Evolutionary conservation across 2,329 filamentous ascomycete species (phyloP), one percentile per base, ranked within the genome.

Genomic region (Fusarium verticillioides): DNA sequence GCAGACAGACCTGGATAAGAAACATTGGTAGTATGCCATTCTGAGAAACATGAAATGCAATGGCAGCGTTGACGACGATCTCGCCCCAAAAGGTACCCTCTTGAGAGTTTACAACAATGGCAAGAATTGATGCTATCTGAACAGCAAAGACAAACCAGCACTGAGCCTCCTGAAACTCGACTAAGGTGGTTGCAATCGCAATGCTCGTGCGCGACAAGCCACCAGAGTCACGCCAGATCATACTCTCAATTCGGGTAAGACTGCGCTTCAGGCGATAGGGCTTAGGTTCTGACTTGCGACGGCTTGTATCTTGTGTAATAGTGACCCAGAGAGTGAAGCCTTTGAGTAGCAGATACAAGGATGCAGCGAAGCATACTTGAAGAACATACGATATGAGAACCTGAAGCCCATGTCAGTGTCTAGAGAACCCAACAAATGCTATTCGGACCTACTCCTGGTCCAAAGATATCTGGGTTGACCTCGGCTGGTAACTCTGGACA

Each of bases 1-100:
- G 82, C 39, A 83, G 75, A 62, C 81, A 82, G 9, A 83, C 70
- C 72, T 83, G 82, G 9, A 82, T 72, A 1, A 83, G 76, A 34
- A 83, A 81, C 79, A 83, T 83, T 56, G 82, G 80, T 30, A 83
- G 63, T 9, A 83, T 75, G 7, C 82, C 82, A 57, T 82, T 83
- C 43, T 81, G 80, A 23, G 78, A 81, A 47, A 83, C 77, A 59
- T 83, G 82, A 43, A 79, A 83, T 9, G 81, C 82, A 36, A 83
- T 78, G 21, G 81, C 81, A 36, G 78, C 81, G 58, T 83, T 83
- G 57, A 83, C 78, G 9, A 83, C 74, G 44, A 83, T 82, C 53
- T 83, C 82, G 23, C 81, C 82, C 82, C 82, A 83, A 49, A 83
- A 83, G 4, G 81, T 79, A 44, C 82, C 82, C 53, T 83, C 82